These are phyloP conservation scores for Alisma plantagoaquatica DNA, from an alignment of 106 monocot genomes.

Conservation along the genomic window DNA sequence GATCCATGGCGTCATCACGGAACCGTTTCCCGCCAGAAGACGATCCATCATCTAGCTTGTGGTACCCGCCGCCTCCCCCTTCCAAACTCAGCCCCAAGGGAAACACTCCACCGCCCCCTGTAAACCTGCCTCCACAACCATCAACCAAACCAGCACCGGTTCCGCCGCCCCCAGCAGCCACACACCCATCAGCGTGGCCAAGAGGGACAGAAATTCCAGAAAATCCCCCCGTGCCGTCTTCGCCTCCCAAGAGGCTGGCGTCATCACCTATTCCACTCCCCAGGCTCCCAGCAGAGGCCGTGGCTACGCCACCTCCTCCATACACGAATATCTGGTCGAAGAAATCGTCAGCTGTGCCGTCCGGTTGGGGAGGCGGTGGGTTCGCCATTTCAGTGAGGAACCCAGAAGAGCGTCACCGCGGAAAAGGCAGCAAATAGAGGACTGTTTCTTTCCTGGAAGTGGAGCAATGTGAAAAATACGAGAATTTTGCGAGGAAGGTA, in stretches of 20 bases:
- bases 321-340: constrained; percentile 62
- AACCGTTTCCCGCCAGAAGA: constrained; percentile 27
- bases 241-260: constrained; percentile 4
- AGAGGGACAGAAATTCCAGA: too few relatives aligned
- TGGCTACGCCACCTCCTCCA: constrained; percentile 1
- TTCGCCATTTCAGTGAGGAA: constrained; percentile 3
- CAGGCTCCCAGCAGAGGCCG: too few relatives aligned
- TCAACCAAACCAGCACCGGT: too few relatives aligned
- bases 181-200: constrained; percentile 11
- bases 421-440: too few relatives aligned
- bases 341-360: constrained; percentile 58
- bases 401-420: too few relatives aligned
- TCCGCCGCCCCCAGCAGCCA: constrained; percentile 11
- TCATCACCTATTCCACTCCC: too few relatives aligned
- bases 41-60: constrained; percentile 8
- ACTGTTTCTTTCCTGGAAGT: too few relatives aligned
- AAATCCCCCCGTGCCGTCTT: not conserved
- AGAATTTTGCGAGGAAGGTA: too few relatives aligned
- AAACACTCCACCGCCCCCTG: constrained; percentile 16
- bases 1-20: constrained; percentile 31
- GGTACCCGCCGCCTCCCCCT: constrained; percentile 5
- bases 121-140: too few relatives aligned
- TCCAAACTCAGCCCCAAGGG: constrained; percentile 64
- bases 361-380: not conserved
- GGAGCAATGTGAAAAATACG: too few relatives aligned